Conservation (phyloP, 768 basidiomycete species). For the Suillus discolor region DNA sequence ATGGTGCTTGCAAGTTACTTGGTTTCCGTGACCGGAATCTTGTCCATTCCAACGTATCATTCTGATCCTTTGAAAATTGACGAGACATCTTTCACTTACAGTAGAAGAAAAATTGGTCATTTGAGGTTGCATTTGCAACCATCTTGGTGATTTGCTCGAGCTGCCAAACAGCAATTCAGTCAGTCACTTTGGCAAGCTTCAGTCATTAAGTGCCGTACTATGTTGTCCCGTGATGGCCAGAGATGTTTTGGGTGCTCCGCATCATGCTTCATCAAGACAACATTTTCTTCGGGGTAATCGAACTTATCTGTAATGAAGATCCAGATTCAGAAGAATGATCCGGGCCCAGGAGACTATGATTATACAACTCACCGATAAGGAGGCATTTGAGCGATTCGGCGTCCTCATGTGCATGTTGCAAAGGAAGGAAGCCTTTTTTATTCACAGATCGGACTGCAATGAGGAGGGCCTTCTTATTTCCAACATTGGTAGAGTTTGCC, state of each 20-base stretch:
- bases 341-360: not conserved
- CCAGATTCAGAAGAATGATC: not conserved
- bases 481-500: slow-evolving; percentile 3
- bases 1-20: slow-evolving; percentile 43
- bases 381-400: slow-evolving; percentile 18
- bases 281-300: slow-evolving; percentile 39
- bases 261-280: slow-evolving; percentile 47
- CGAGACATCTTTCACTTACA: slow-evolving; percentile 38
- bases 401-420: slow-evolving; percentile 19
- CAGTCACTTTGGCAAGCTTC: not conserved
- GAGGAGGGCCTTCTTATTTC: slow-evolving; percentile 25
- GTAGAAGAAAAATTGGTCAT: slow-evolving; percentile 60
- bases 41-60: not conserved
- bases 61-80: not conserved
- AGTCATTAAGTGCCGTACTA: slow-evolving; percentile 35
- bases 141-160: slow-evolving; percentile 44
- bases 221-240: slow-evolving; percentile 46
- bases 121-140: slow-evolving; percentile 43
- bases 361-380: slow-evolving; percentile 23
- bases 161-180: slow-evolving; percentile 27
- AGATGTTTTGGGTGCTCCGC: slow-evolving; percentile 25
- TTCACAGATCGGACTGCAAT: slow-evolving; percentile 21
- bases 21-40: slow-evolving; percentile 56
- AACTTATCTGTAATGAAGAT: slow-evolving; percentile 35
- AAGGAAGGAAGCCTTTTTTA: not conserved